Evolutionary conservation across 2,329 filamentous ascomycete genomes (phyloP), one percentile per base, ranked within the genome.

Genomic region (Pyrenophora graminea): DNA sequence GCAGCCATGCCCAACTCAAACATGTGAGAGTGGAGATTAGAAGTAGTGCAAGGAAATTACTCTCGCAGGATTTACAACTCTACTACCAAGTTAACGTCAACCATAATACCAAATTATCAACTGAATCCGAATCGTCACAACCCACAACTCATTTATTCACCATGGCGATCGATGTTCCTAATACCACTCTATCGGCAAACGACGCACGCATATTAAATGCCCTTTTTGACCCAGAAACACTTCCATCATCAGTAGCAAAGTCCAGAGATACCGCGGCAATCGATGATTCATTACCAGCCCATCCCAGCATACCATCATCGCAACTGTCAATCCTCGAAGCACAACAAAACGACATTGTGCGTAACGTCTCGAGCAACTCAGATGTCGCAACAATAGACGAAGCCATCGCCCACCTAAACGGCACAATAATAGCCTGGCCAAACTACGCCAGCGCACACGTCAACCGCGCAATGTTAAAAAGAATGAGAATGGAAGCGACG

Each of bases 371-470:
- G 25, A 62, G 55, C 9, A 56, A 37, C 12, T 61, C 64, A 3
- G 56, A 54, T 12, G 19, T 21, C 2, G 1, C 39, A 4, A 43
- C 38, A 4, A 60, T 71, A 31, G 50, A 63, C 4, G 39, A 51
- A 10, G 66, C 62, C 15, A 58, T 68, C 3, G 19, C 23, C 8
- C 71, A 76, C 5, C 75, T 92, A 4, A 78, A 80, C 25, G 66
- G 71, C 2, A 76, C 91, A 27, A 82, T 91, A 34, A 64, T 75
- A 2, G 72, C 81, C 19, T 69, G 84, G 45, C 86, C 88, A 3
- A 72, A 76, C 27, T 92, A 92, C 70, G 87, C 88, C 18, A 89
- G 86, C 56, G 87, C 85, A 5, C 82, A 84, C 51, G 88, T 91
- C 68, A 92, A 93, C 71, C 81, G 88, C 42, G 89, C 86, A 2